Percentiles rank a stretch among this genome's conserved stretches.
phyloP scores from a whole-genome alignment of 2,329 filamentous ascomycete genomes.

The Plenodomus tracheiphilus region DNA sequence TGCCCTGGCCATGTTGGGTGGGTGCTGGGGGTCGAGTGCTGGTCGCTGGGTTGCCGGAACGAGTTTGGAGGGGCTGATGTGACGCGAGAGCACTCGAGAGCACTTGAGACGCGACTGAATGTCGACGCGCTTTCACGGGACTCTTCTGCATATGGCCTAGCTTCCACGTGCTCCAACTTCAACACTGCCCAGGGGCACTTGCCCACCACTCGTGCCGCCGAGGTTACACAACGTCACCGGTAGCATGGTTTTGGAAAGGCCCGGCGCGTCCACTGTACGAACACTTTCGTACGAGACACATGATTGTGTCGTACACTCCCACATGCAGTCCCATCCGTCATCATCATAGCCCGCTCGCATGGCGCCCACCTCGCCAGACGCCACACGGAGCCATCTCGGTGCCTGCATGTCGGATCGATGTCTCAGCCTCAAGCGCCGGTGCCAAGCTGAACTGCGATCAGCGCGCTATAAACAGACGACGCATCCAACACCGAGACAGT shows the following conservation, averaged over 20 bases:
- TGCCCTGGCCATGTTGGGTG: conserved; percentile 49
- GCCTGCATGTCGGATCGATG: neutral
- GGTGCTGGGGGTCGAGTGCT: conserved; percentile 14
- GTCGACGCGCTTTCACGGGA: conserved; percentile 26
- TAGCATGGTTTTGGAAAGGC: no score
- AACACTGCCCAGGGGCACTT: no score
- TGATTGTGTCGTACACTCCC: no score
- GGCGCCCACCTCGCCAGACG: no score
- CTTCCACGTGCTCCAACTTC: neutral
- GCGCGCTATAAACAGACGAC: neutral
- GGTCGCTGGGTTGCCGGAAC: no score
- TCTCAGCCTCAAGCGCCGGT: neutral
- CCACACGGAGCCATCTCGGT: neutral
- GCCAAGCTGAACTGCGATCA: neutral
- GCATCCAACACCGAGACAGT: neutral
- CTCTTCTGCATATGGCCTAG: conserved; percentile 9
- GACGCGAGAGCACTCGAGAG: conserved; percentile 33
- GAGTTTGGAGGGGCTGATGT: neutral
- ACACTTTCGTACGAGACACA: no score
- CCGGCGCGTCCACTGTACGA: neutral
- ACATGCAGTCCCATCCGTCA: no score
- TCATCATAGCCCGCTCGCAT: no score
- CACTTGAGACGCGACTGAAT: conserved; percentile 7
- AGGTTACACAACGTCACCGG: no score
- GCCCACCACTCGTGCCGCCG: no score